Base-by-base conservation (phyloP, 345 rosid species). In the Eucalyptus marginata region DNA sequence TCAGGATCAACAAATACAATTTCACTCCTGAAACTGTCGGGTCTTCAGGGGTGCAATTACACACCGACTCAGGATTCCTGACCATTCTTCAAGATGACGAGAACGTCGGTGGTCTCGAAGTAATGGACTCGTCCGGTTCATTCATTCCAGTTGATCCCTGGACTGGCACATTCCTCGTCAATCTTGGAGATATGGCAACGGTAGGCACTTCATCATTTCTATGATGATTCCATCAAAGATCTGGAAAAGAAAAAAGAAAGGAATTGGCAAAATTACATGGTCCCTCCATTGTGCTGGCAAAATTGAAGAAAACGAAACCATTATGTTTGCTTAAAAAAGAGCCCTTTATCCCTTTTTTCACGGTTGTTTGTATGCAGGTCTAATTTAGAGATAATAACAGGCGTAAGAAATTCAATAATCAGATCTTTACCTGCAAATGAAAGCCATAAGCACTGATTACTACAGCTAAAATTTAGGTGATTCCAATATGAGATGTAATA, bases 41-140 rank as follows among this genome's bases (percentile, higher is more conserved):
- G 87, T 93, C 93, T 43, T 88, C 93, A 7, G 98, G 99, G 25
- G 97, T 97, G n/a, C 99, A 96, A 87, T 86, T 96, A 24, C 99
- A 97, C 90, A 96, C 99, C 0, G 99, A 96, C 92, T 96, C 99
- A 0, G 96, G 99, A 3, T 97, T 97, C 89, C 90, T 97, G 31
- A 97, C 98, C 4, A 92, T 97, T 44, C 96, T 96, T 90, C 99
- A 96, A 91, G 99, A 96, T 6, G 99, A 97, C 76, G 98, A 97
- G 90, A 92, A 94, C 50, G 95, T 96, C 25, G 96, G 96, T 13
- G 97, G 99, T 3, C 96, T 96, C 17, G 98, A 97, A 91, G 98
- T 95, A 54, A 95, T 96, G 95, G 94, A 95, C 90, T 89, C 24
- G 49, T 88, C 93, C n/a, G 96, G 96, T 59, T 86, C 49, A 10